Base-by-base conservation (phyloP, 306 rosid genomes). In the Pyrus pyrifolia region DNA sequence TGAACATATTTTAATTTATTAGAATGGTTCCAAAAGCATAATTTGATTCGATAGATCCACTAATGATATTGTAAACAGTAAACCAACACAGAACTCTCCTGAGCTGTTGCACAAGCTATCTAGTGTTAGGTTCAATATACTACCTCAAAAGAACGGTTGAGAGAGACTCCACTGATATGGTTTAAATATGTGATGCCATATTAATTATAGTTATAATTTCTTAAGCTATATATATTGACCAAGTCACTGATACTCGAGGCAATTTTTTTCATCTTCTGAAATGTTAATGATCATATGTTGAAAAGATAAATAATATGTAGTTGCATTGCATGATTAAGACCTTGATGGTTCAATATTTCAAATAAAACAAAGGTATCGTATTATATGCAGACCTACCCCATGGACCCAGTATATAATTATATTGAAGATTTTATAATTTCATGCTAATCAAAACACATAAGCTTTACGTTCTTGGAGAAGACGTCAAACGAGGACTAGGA, bases 1-100 rank as follows among this genome's bases (percentile, higher is more conserved):
- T 57, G 58, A 71, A 33, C 72, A 72, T 76, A 49, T 73, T 72
- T 69, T 52, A 52, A 70, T 55, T 6, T 21, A 49, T 49, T 15
- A 49, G 55, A 49, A 49, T 17, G 21, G 55, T 49, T 49, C 55
- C 55, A 49, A 49, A 49, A 49, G 21, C 2, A 49, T 49, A 49
- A 49, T 49, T 49, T 49, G 3, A 14, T 49, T 49, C 18, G 0
- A 49, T 15, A 15, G 21, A 49, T 49, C 55, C 55, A 49, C 55
- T 49, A 49, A 15, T 49, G 18, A 49, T 49, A 49, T 49, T 49
- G 12, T 9, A 42, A 42, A 38, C 42, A 38, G 42, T 49, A 49
- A 15, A 49, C 55, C 55, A 49, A 49, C 55, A 49, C 55, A 49
- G 17, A 49, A 49, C 55, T 49, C 55, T 49, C 21, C 55, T 49